A percentile compares a stretch with the other conserved stretches of the same genome.
These are phyloP conservation scores for Trametes sanguinea DNA, from an alignment of 768 basidiomycete genomes.

Conservation along the genomic window DNA sequence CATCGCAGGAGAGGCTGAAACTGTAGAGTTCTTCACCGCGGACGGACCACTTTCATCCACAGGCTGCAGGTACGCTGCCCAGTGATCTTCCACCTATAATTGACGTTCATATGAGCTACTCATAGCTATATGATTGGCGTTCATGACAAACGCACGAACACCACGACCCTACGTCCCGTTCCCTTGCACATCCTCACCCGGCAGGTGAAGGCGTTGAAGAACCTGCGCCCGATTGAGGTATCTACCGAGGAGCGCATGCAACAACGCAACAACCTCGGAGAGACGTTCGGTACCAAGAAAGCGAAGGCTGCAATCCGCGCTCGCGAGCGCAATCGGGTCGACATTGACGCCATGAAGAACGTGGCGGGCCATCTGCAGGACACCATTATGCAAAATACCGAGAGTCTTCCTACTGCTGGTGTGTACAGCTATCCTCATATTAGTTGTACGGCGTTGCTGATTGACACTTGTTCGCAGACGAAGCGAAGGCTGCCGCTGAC, in stretches of 20 bases:
- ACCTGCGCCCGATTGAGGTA: conserved; percentile 50
- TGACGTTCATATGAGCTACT: background rate
- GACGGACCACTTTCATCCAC: conserved; percentile 44
- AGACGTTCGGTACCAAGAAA: conserved; percentile 95
- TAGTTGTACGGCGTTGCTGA: background rate
- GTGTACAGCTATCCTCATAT: conserved; percentile 22
- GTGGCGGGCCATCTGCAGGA: conserved; percentile 83
- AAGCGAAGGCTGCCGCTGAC: conserved; percentile 64
- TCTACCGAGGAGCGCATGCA: conserved; percentile 58
- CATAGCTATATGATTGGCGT: conserved; percentile 81
- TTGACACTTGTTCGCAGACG: conserved; percentile 45
- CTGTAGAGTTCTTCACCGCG: conserved; percentile 79
- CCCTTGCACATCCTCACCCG: conserved; percentile 71
- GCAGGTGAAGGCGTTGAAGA: conserved; percentile 84
- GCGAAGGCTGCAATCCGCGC: conserved; percentile 84
- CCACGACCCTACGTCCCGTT: conserved; percentile 67
- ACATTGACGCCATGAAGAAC: conserved; percentile 83
- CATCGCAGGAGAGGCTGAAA: conserved; percentile 81
- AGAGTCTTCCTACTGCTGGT: conserved; percentile 71
- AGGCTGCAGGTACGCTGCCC: conserved; percentile 65
- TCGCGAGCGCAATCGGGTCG: conserved; percentile 86
- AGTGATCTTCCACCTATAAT: background rate
- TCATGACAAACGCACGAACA: conserved; percentile 73
- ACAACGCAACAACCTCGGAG: conserved; percentile 78
- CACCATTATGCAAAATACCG: conserved; percentile 74